Evolutionary conservation across 495 filamentous ascomycete species (phyloP), one percentile per base, ranked within the genome.

Genomic region (Podospora australis): DNA sequence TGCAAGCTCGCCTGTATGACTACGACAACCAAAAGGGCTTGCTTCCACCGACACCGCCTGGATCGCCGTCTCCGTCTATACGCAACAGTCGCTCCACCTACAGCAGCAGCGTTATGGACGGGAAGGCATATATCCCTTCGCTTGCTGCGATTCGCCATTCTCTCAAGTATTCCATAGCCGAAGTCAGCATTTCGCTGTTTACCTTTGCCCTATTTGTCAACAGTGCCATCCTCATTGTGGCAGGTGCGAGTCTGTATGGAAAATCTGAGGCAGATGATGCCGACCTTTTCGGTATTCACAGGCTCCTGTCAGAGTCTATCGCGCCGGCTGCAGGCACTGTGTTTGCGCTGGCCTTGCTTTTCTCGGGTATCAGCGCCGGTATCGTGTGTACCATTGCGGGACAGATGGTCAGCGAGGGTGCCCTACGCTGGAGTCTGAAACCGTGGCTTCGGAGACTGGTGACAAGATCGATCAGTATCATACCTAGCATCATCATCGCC

Each of bases 151-250:
- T 96, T 50, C 78, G 74, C 4, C 75, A 81, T 57, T 94, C 86
- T 53, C 74, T 95, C 56, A 83, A 81, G 44, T 91, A 90, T 65
- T 87, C 85, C 6, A 86, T 90, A 54, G 71, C 79, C 9, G 86
- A 89, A 57, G 72, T 94, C 22, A 62, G 79, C 26, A 52, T 91
- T 25, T 87, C 85, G 0, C 81, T 96, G n/a, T 87, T 90, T 59
- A 87, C 87, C 14, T 92, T 94, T 58, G 90, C 90, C 6, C 78
- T 95, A n/a, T 95, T 96, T 54, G 88, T 96, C 57, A 96, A 95
- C 69, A 86, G 80, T 49, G 77, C 90, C 46, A 95, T 96, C 58
- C 80, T 96, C 39, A 92, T 96, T 60, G 85, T 90, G 16, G 86
- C 89, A 2, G 90, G 88, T 26, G 83, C 88, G 4, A 81, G 84